Evolutionary conservation across 2,329 filamentous ascomycete species (phyloP).

Genomic region (Sclerotinia sclerotiorum): DNA sequence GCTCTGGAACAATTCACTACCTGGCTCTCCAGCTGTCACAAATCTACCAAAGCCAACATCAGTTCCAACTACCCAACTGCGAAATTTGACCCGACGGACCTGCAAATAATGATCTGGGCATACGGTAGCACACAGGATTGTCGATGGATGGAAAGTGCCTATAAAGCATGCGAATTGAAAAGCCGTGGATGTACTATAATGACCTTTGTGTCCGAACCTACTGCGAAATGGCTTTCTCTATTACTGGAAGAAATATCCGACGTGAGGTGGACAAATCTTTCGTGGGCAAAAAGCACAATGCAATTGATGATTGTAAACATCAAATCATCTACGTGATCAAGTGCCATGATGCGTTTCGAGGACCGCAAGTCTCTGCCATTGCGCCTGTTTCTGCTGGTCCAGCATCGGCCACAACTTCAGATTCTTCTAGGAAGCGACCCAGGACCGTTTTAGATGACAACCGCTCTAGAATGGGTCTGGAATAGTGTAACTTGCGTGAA

Average conservation of each 20-base stretch:
- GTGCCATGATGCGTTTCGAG: slow-evolving; percentile 9
- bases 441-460: slow-evolving; percentile 2
- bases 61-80: not conserved
- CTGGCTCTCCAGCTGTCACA: slow-evolving; percentile 4
- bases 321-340: slow-evolving; percentile 8
- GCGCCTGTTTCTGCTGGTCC: not conserved
- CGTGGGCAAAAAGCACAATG: slow-evolving; percentile 13
- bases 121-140: slow-evolving; percentile 13
- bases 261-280: slow-evolving; percentile 1
- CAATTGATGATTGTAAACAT: slow-evolving; percentile 16
- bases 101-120: slow-evolving; percentile 14
- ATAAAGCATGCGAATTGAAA: slow-evolving; percentile 1
- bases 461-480: not conserved
- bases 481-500: not conserved
- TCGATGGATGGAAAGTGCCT: slow-evolving; percentile 8
- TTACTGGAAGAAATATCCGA: slow-evolving; percentile 10
- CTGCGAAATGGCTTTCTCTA: slow-evolving; percentile 11
- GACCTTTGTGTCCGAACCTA: slow-evolving; percentile 4
- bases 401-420: not conserved
- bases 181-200: slow-evolving; percentile 1
- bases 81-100: slow-evolving; percentile 1
- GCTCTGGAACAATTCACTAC: not conserved
- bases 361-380: not conserved
- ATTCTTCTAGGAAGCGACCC: not conserved
- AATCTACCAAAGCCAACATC: not conserved